Conservation (phyloP, 305 asterid species). For the Fraxinus baroniana region DNA sequence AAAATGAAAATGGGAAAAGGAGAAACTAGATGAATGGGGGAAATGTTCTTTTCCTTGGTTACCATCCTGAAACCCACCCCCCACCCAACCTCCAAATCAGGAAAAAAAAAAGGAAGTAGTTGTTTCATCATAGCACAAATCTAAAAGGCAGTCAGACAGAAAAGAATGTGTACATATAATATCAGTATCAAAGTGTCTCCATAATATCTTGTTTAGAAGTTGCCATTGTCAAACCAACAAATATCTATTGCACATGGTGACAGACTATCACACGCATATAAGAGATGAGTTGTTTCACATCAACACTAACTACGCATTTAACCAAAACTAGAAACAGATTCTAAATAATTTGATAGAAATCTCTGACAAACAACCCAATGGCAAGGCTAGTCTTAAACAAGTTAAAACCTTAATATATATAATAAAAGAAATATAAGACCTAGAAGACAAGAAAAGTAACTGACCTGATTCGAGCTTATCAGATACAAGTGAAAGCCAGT, state of each 20-base stretch:
- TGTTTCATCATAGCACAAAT: neutral
- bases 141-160: neutral
- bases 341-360: neutral
- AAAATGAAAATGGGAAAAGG: neutral
- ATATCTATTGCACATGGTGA: neutral
- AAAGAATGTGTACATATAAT: neutral
- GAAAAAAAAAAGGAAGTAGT: neutral
- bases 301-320: neutral
- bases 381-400: conserved; percentile 7
- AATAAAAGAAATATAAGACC: neutral
- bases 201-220: neutral
- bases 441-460: conserved; percentile 29
- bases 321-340: neutral
- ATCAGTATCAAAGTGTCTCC: neutral
- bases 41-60: neutral
- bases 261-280: neutral
- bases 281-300: neutral
- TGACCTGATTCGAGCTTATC: conserved; percentile 89
- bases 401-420: conserved; percentile 4
- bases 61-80: neutral
- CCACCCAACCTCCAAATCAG: neutral
- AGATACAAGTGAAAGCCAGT: conserved; percentile 93
- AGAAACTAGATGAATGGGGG: neutral
- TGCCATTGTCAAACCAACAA: neutral
- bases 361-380: neutral